A percentile compares a stretch with the other conserved stretches of the same genome.
phyloP scores from a whole-genome alignment of 176 grass and related monocot species.

The Hordeum marinum region DNA sequence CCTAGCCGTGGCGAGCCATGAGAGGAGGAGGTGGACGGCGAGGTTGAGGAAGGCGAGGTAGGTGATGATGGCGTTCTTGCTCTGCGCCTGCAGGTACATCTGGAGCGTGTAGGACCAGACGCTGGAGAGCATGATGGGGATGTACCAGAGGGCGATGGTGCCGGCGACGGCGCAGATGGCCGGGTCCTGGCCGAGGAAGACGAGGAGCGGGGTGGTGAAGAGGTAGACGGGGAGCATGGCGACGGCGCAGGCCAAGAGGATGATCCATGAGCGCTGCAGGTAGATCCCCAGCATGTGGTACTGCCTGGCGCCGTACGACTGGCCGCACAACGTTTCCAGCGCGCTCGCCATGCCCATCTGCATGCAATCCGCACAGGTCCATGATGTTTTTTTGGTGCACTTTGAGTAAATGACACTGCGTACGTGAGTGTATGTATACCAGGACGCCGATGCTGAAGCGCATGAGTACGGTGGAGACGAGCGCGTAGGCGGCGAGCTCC shows the following conservation, averaged over 20 bases:
- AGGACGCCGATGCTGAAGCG: slow-evolving; percentile 72
- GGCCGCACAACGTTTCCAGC: slow-evolving; percentile 71
- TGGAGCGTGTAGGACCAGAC: slow-evolving; percentile 64
- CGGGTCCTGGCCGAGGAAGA: slow-evolving; percentile 51
- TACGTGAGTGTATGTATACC: too few relatives aligned
- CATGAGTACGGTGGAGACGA: slow-evolving; percentile 86
- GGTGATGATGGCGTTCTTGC: slow-evolving; percentile 68
- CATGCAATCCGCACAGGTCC: too few relatives aligned
- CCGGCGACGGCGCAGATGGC: slow-evolving; percentile 44
- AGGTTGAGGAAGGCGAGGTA: slow-evolving; percentile 61
- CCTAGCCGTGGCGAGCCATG: slow-evolving; percentile 35
- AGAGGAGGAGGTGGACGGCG: slow-evolving; percentile 51
- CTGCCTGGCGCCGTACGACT: slow-evolving; percentile 57
- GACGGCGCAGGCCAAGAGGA: slow-evolving; percentile 31
- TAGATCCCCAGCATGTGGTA: slow-evolving; percentile 82
- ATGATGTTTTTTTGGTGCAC: too few relatives aligned
- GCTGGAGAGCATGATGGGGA: slow-evolving; percentile 58
- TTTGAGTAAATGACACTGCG: too few relatives aligned
- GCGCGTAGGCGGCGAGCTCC: slow-evolving; percentile 73
- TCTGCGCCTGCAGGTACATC: slow-evolving; percentile 85
- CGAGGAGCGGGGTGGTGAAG: slow-evolving; percentile 54
- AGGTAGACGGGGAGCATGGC: slow-evolving; percentile 46
- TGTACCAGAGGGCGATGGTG: slow-evolving; percentile 56
- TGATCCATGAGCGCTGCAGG: slow-evolving; percentile 69
- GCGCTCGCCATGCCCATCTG: too few relatives aligned